A percentile compares a stretch with the other conserved stretches of the same genome.
These are phyloP conservation scores for Zasmidium angulare DNA, from an alignment of 2,329 filamentous ascomycete species.

Conservation along the genomic window DNA sequence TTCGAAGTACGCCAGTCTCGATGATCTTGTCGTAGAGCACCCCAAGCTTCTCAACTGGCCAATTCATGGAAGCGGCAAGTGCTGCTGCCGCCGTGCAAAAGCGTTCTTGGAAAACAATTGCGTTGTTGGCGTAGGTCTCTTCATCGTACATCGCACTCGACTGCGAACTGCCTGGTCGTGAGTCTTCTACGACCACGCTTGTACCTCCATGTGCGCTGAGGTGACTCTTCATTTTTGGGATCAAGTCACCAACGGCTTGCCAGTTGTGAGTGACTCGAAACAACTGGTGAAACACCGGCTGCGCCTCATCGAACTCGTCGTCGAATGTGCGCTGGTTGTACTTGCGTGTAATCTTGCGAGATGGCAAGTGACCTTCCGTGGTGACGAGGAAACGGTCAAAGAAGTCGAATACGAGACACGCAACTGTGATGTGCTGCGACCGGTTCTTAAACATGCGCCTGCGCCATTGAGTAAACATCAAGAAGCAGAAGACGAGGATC, in stretches of 20 bases:
- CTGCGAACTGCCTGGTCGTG: constrained; percentile 29
- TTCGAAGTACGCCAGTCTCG: constrained; percentile 32
- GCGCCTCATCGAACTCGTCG: constrained; percentile 72
- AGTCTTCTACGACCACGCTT: constrained; percentile 27
- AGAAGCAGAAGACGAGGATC: constrained; percentile 36
- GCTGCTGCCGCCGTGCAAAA: constrained; percentile 77
- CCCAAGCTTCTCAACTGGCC: constrained; percentile 35
- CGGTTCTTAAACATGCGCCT: constrained; percentile 41
- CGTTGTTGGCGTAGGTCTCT: constrained; percentile 66
- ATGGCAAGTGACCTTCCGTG: constrained; percentile 67
- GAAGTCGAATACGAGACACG: constrained; percentile 65
- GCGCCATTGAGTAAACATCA: constrained; percentile 39
- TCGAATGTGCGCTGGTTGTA: constrained; percentile 66
- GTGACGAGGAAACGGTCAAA: constrained; percentile 67
- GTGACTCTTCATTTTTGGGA: constrained; percentile 72
- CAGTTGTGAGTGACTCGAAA: constrained; percentile 80
- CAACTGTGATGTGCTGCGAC: constrained; percentile 56
- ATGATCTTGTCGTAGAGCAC: constrained; percentile 40
- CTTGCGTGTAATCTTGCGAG: constrained; percentile 74
- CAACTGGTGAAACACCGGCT: constrained; percentile 84
- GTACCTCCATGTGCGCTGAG: constrained; percentile 49
- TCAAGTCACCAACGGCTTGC: constrained; percentile 64
- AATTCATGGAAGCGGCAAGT: constrained; percentile 64
- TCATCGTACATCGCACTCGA: constrained; percentile 47
- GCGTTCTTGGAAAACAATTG: constrained; percentile 74